phyloP scores from a whole-genome alignment of 164 flowering plant species.

The Dillenia suffruticosa region DNA sequence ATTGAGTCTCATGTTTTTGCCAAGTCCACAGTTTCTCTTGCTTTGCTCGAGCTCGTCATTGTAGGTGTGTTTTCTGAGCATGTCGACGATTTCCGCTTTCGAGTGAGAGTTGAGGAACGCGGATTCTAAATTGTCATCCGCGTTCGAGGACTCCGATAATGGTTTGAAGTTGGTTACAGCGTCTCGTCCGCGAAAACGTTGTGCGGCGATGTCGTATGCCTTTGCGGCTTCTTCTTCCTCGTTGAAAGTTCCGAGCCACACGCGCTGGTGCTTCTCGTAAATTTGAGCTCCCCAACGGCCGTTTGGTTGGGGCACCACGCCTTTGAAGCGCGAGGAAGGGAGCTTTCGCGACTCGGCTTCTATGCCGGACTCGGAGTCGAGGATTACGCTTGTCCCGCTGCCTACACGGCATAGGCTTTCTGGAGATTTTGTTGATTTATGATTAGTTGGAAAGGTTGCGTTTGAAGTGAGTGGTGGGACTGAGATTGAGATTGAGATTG shows the following conservation, averaged over 20 bases:
- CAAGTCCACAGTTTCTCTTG: slow-evolving; percentile 22
- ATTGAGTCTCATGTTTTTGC: slow-evolving; percentile 2
- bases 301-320: slow-evolving; percentile 95
- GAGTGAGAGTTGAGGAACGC: slow-evolving; percentile 66
- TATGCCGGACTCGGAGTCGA: slow-evolving; percentile 52
- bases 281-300: slow-evolving; percentile 99
- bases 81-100: slow-evolving; percentile 84
- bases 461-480: slow-evolving; percentile 12
- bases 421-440: slow-evolving; percentile 13
- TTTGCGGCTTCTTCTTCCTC: slow-evolving; percentile 78
- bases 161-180: slow-evolving; percentile 86
- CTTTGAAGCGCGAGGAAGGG: slow-evolving; percentile 83
- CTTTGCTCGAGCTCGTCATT: slow-evolving; percentile 79
- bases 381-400: slow-evolving; percentile 59
- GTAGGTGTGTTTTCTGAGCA: slow-evolving; percentile 88
- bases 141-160: slow-evolving; percentile 19
- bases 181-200: slow-evolving; percentile 81
- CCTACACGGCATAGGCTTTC: slow-evolving; percentile 53
- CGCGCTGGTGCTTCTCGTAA: slow-evolving; percentile 96
- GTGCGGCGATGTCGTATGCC: slow-evolving; percentile 89
- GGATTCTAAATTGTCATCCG: slow-evolving; percentile 39
- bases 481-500: slow-evolving; percentile 14
- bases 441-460: not conserved
- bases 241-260: slow-evolving; percentile 94
- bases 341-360: slow-evolving; percentile 84